Percentiles rank a stretch among this genome's conserved stretches.
These are phyloP conservation scores for Grosmannia huntii DNA, from an alignment of 2,329 filamentous ascomycete genomes.

Conservation along the genomic window DNA sequence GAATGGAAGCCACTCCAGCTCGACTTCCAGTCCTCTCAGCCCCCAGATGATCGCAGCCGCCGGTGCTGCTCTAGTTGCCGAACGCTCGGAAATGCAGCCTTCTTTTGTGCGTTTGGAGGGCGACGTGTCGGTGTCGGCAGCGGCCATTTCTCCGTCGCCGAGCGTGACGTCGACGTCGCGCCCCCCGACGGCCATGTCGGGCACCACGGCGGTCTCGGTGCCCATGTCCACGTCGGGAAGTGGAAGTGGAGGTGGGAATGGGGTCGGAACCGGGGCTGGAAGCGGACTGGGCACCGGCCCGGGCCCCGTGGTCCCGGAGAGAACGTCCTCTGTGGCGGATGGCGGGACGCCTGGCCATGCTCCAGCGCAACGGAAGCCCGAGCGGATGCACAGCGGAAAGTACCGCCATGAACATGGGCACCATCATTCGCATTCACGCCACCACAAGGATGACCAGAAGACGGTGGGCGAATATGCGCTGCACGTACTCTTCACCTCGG, in stretches of 20 bases:
- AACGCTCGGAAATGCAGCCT: constrained; percentile 36
- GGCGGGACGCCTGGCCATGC: constrained; percentile 23
- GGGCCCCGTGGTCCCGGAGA: constrained; percentile 25
- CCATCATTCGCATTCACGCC: constrained; percentile 63
- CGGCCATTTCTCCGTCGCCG: constrained; percentile 2
- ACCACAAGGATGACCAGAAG: constrained; percentile 64
- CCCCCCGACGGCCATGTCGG: constrained; percentile 35
- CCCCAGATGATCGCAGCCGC: constrained; percentile 71
- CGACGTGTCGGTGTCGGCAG: constrained; percentile 20
- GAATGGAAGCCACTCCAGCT: constrained; percentile 76
- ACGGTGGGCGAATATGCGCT: constrained; percentile 97
- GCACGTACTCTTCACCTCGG: constrained; percentile 89
- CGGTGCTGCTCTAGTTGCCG: constrained; percentile 39
- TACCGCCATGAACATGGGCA: constrained; percentile 59
- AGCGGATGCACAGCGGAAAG: constrained; percentile 52
- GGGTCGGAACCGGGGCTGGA: neutral
- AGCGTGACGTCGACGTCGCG: constrained; percentile 12
- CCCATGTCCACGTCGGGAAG: neutral
- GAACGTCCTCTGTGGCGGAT: constrained; percentile 34
- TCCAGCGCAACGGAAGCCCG: constrained; percentile 37
- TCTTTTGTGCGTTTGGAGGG: constrained; percentile 31
- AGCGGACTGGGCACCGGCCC: neutral
- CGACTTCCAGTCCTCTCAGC: constrained; percentile 72
- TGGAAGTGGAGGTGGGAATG: neutral
- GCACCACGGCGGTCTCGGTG: constrained; percentile 20